Conservation (phyloP, 2,329 filamentous ascomycete genomes). For the Sclerotinia subarctica region DNA sequence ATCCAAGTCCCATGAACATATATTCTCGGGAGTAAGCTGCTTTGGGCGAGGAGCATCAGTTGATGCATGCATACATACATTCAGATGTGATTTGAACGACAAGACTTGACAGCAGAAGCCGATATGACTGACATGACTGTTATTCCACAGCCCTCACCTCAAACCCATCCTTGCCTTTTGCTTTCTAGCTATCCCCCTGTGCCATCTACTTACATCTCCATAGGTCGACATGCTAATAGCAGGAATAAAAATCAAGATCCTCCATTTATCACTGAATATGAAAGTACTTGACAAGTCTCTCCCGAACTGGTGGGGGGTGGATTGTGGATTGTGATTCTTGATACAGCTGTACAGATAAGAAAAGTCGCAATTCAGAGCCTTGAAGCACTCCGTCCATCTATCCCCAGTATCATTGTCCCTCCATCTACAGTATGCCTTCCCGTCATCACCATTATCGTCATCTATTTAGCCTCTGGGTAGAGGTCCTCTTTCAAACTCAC, state of each 20-base stretch:
- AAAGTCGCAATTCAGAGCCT: constrained; percentile 32
- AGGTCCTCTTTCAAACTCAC: constrained; percentile 88
- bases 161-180: not conserved
- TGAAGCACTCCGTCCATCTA: constrained; percentile 26
- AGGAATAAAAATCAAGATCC: not conserved
- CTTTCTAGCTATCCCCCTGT: too few relatives aligned
- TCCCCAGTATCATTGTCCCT: constrained; percentile 24
- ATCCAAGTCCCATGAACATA: not conserved
- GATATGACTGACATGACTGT: not conserved
- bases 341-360: constrained; percentile 39
- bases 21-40: not conserved
- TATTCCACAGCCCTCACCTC: not conserved
- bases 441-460: constrained; percentile 22
- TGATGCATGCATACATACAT: not conserved
- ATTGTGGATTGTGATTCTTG: constrained; percentile 39
- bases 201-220: too few relatives aligned
- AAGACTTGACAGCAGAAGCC: not conserved
- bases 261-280: constrained; percentile 10
- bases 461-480: constrained; percentile 61
- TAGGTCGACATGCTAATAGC: too few relatives aligned
- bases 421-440: constrained; percentile 30
- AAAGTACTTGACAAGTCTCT: constrained; percentile 6
- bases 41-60: not conserved
- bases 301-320: constrained; percentile 27
- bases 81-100: not conserved